phyloP scores from a whole-genome alignment of 257 asterid genomes.

The Verbena officinalis region DNA sequence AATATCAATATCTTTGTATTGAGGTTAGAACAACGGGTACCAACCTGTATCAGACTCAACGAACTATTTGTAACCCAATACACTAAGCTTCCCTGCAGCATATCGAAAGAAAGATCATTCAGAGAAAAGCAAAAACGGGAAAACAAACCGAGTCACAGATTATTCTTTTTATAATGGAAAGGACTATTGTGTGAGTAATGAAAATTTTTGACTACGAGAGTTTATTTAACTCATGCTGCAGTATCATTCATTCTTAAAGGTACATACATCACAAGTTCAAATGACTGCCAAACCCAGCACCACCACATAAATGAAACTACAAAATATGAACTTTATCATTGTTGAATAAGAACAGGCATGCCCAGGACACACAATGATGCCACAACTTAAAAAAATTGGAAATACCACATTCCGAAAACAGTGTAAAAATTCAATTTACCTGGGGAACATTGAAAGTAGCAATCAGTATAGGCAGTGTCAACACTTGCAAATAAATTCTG shows the following conservation, averaged over 20 bases:
- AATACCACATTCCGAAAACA: constrained; percentile 15
- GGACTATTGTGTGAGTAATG: constrained; percentile 10
- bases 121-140: constrained; percentile 11
- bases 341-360: neutral
- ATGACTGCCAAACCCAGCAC: constrained; percentile 16
- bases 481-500: constrained; percentile 61
- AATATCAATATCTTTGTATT: neutral
- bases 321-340: neutral
- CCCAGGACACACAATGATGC: constrained; percentile 21
- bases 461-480: constrained; percentile 68
- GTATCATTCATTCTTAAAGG: constrained; percentile 20
- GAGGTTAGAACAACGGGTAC: constrained; percentile 26
- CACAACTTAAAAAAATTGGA: constrained; percentile 15
- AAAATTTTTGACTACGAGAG: neutral
- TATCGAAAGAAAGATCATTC: constrained; percentile 23
- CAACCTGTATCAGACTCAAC: constrained; percentile 65
- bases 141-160: constrained; percentile 8
- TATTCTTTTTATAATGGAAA: neutral
- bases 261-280: neutral
- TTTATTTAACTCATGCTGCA: constrained; percentile 2
- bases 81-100: constrained; percentile 85
- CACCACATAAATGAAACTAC: constrained; percentile 1
- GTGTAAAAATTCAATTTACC: constrained; percentile 45
- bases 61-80: constrained; percentile 89
- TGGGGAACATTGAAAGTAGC: constrained; percentile 70